Evolutionary conservation across 2,329 filamentous ascomycete genomes (phyloP), one percentile per base, ranked within the genome.

Genomic region (Diaporthe velutina): DNA sequence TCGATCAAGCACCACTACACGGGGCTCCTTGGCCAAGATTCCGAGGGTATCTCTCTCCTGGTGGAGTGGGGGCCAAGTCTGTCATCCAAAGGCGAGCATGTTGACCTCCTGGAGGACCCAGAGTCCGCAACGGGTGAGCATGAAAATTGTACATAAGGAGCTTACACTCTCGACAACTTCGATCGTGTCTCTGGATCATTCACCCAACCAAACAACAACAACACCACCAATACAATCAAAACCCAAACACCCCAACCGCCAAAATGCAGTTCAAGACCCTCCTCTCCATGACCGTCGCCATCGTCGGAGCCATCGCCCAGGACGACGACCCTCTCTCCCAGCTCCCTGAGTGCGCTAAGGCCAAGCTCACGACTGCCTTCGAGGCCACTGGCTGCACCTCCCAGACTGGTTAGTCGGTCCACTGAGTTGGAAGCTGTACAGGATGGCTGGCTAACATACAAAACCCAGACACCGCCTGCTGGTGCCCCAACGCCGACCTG

Each of bases 211-310:
- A 17, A 50, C 42, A 66, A 50, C 25, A 15, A 13, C 12, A 50
- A 4, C 42, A 66, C 2, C 61, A 66, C 28, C 42, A 35, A 28
- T 66, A 9, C 40, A 30, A 13, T 1, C 58, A 64, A 38, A 45
- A 38, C 12, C 60, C 6, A 35, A 35, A n/a, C 42, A 3, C 25
- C 3, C 28, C 61, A 33, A 50, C 28, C 61, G 19, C 12, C 61
- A 66, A 50, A 66, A 66, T 66, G 61, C 61, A 66, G 42, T 50
- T 66, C 61, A 66, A 33, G 42, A 48, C 40, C 17, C 40, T 66
- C 61, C 28, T 66, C 61, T 50, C 61, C 28, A 45, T 66, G 38
- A 48, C 22, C 30, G 61, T 50, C 28, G 61, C 61, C 61, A 35
- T 66, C 28, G 61, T 25, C 30, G 61, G 61, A 12, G 61, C 40